A percentile compares a stretch with the other conserved stretches of the same genome.
phyloP scores from a whole-genome alignment of 768 basidiomycete genomes.

The Clavulina sp. region DNA sequence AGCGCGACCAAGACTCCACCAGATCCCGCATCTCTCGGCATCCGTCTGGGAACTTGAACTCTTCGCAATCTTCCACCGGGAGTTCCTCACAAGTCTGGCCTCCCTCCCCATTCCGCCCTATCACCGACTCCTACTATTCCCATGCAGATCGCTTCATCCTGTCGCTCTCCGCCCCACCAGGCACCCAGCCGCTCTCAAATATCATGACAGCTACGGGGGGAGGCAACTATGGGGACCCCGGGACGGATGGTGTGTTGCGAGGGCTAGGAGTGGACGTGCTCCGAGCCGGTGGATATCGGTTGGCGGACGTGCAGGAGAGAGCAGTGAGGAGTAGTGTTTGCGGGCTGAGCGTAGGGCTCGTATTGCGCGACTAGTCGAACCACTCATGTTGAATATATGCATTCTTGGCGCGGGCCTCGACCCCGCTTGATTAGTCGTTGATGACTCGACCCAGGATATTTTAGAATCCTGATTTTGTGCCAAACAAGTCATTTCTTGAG shows the following conservation, averaged over 20 bases:
- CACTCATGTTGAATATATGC: no score
- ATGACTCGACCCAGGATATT: no score
- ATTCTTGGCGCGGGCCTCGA: no score
- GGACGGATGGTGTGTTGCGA: conserved; percentile 57
- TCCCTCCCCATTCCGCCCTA: conserved; percentile 20
- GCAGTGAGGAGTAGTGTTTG: conserved; percentile 58
- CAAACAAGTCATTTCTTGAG: no score
- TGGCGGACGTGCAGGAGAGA: conserved; percentile 75
- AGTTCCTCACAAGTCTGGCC: not conserved
- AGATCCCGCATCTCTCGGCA: no score
- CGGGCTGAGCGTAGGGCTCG: conserved; percentile 55
- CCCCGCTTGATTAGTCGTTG: no score
- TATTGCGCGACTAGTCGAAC: no score
- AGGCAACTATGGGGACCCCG: conserved; percentile 50
- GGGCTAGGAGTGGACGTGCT: conserved; percentile 32
- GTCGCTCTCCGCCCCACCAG: no score
- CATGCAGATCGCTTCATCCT: conserved; percentile 34
- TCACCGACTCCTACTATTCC: conserved; percentile 59
- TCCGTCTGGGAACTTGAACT: no score
- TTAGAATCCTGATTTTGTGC: no score
- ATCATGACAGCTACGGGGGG: conserved; percentile 33
- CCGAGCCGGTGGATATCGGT: conserved; percentile 65
- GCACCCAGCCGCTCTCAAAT: no score
- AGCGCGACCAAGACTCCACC: no score
- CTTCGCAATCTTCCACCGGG: not conserved